Base-by-base conservation (phyloP, 352 stramenopile genomes). In the Globisporangium spiculum region DNA sequence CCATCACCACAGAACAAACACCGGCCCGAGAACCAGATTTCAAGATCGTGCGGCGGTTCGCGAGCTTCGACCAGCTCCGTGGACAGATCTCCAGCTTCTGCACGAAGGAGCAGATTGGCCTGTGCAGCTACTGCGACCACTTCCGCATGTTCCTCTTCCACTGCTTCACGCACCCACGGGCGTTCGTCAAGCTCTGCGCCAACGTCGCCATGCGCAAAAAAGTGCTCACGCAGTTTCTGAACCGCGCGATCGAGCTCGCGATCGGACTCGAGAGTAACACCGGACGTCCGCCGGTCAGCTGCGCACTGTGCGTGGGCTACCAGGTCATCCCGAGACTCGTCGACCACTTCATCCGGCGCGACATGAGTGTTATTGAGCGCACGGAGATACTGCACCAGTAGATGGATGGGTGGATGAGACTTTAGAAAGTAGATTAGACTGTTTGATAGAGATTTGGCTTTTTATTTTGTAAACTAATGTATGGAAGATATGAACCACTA, bases 81-180 rank as follows among this genome's bases (percentile, higher is more conserved):
- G 54, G 32, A n/a, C 60, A 63, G n/a, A 67, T 78, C 59, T 65
- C 69, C 18, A 3, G 50, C 8, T 72, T 71, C 36, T 73, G 69
- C 44, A 71, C 69, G 56, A 62, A 67, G 46, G 64, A 76, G 56
- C 63, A 74, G 27, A 61, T 71, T 34, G 48, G 63, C 38, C 63
- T 65, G 24, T 78, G 75, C 24, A 52, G 52, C 34, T 78, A 75
- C 63, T 78, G 75, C 62, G 67, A 75, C 48, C 67, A 62, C 10
- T 71, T 80, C 53, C 75, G 69, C 22, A 53, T 74, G 2, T 76
- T 78, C 69, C 70, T 79, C 63, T 69, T 73, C 32, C 69, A 66
- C 56, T 79, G 69, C 53, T 75, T 75, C 55, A 44, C 50, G 5
- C 75, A 66, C 32, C 59, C 48, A 32, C 27, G 50, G 48, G 34